Evolutionary conservation across 805 yeast species (phyloP).

Genomic region (Nakazawaea ishiwadae): DNA sequence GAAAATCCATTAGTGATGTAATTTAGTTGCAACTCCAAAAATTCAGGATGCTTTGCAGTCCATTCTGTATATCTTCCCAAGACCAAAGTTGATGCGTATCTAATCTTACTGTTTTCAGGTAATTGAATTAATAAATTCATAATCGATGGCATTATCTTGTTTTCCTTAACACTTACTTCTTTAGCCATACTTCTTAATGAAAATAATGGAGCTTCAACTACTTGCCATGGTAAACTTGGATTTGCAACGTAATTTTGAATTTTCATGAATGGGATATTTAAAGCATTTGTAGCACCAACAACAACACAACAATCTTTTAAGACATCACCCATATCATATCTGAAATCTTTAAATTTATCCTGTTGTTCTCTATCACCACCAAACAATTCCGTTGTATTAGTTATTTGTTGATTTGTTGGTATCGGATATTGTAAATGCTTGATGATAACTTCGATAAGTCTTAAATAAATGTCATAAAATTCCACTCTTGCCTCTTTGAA

Average conservation of each 20-base stretch:
- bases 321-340: conserved; percentile 98
- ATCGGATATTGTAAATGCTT: conserved; percentile 73
- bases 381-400: conserved; percentile 45
- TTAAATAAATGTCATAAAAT: conserved; percentile 50
- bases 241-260: conserved; percentile 37
- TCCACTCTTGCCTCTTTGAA: conserved; percentile 47
- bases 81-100: conserved; percentile 91
- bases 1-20: conserved; percentile 78
- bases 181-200: conserved; percentile 92
- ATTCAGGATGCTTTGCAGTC: conserved; percentile 84
- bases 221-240: conserved; percentile 63
- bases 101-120: conserved; percentile 81
- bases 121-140: conserved; percentile 63
- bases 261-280: conserved; percentile 63
- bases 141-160: conserved; percentile 66
- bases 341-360: conserved; percentile 88
- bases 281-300: conserved; percentile 69
- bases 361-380: conserved; percentile 72
- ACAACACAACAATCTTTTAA: conserved; percentile 92
- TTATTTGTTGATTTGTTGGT: conserved; percentile 19
- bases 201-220: conserved; percentile 85
- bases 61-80: conserved; percentile 96
- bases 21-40: conserved; percentile 73
- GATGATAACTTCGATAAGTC: conserved; percentile 57
- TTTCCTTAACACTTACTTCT: conserved; percentile 67